These are phyloP conservation scores for Rhodotorula diobovata DNA, from an alignment of 768 basidiomycete genomes.

Conservation along the genomic window DNA sequence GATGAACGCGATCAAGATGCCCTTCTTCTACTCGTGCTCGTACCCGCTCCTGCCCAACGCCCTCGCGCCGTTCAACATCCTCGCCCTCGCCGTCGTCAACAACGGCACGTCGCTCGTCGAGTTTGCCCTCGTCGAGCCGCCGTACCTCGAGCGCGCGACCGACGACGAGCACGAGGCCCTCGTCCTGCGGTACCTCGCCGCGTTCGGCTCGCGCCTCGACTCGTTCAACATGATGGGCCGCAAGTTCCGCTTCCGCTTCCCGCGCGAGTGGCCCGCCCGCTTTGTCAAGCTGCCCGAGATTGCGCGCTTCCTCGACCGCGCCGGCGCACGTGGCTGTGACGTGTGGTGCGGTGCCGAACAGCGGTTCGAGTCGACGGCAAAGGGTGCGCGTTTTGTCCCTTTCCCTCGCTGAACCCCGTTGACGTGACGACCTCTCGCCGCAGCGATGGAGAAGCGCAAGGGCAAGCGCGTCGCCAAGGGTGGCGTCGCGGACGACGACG, in stretches of 20 bases:
- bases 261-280: constrained; percentile 25
- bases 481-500: not conserved
- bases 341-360: constrained; percentile 29
- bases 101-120: constrained; percentile 32
- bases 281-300: constrained; percentile 25
- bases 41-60: constrained; percentile 31
- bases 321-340: constrained; percentile 29
- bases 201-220: constrained; percentile 33
- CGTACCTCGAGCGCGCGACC: not conserved
- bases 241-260: constrained; percentile 29
- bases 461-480: constrained; percentile 29
- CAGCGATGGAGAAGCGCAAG: constrained; percentile 36
- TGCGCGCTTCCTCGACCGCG: constrained; percentile 31
- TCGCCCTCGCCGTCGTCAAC: constrained; percentile 32
- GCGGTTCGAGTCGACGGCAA: constrained; percentile 20
- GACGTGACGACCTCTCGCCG: not conserved
- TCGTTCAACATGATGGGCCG: constrained; percentile 34
- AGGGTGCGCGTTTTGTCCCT: constrained; percentile 4
- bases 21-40: constrained; percentile 21
- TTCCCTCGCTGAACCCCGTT: not conserved
- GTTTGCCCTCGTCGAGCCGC: constrained; percentile 24
- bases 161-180: constrained; percentile 28
- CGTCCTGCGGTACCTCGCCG: constrained; percentile 26
- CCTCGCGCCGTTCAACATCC: constrained; percentile 36
- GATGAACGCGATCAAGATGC: constrained; percentile 34